These are phyloP conservation scores for Rhodotorula paludigena DNA, from an alignment of 768 basidiomycete species.

Conservation along the genomic window DNA sequence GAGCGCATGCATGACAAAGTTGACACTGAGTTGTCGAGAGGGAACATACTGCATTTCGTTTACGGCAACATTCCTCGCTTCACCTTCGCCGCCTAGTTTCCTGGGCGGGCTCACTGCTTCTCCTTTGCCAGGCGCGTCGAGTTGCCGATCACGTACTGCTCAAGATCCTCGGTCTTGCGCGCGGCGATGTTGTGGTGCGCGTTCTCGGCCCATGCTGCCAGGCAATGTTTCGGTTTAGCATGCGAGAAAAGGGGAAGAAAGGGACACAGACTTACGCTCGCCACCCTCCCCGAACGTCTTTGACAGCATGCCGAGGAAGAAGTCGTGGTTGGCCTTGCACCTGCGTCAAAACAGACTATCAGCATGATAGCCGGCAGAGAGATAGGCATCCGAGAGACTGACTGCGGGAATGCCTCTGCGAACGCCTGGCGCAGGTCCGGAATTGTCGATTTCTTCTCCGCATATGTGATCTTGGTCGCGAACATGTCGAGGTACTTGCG, in stretches of 20 bases:
- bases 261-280: background rate
- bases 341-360: background rate
- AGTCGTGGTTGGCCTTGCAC: conserved; percentile 2
- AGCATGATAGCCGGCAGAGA: background rate
- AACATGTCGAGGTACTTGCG: conserved; percentile 14
- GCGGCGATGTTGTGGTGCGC: background rate
- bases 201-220: conserved; percentile 4
- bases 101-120: background rate
- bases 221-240: background rate
- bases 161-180: background rate
- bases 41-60: too few species aligned
- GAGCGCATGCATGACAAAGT: too few species aligned
- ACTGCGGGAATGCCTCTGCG: background rate
- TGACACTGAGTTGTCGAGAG: too few species aligned
- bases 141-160: background rate
- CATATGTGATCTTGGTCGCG: conserved; percentile 8
- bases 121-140: background rate
- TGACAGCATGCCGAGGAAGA: conserved; percentile 5
- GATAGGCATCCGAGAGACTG: background rate
- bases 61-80: too few species aligned
- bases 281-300: conserved; percentile 9
- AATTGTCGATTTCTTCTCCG: background rate
- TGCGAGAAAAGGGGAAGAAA: too few species aligned
- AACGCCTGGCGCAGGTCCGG: background rate
- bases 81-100: too few species aligned